Evolutionary conservation across 2,329 filamentous ascomycete species (phyloP).

Genomic region (Blumeriella jaapii): DNA sequence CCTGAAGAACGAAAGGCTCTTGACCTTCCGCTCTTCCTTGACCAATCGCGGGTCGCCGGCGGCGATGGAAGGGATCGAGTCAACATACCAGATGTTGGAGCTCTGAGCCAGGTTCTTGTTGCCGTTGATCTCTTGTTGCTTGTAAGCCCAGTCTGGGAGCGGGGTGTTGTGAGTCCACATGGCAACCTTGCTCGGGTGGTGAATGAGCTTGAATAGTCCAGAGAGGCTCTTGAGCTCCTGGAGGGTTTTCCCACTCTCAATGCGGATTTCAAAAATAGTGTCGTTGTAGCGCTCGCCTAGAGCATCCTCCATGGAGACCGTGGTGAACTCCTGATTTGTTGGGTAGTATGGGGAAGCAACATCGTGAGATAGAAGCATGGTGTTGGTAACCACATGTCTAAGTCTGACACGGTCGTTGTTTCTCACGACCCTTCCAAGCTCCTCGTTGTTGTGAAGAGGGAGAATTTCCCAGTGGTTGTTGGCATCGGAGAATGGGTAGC

Average conservation of each 20-base stretch:
- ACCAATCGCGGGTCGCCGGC: conserved; percentile 57
- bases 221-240: conserved; percentile 86
- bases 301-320: conserved; percentile 60
- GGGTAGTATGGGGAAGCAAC: conserved; percentile 93
- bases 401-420: conserved; percentile 82
- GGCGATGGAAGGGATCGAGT: conserved; percentile 75
- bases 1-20: conserved; percentile 73
- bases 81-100: conserved; percentile 90
- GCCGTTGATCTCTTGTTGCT: conserved; percentile 97
- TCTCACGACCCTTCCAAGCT: conserved; percentile 53
- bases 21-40: conserved; percentile 68
- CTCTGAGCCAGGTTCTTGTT: conserved; percentile 89
- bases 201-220: conserved; percentile 90
- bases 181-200: conserved; percentile 88
- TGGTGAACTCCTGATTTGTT: conserved; percentile 98
- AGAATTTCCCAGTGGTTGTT: conserved; percentile 98
- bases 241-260: conserved; percentile 71
- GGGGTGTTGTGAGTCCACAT: conserved; percentile 98
- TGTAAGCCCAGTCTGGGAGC: conserved; percentile 93
- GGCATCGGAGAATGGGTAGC: conserved; percentile 95
- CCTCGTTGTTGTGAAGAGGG: conserved; percentile 50
- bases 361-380: conserved; percentile 82
- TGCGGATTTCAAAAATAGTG: conserved; percentile 82
- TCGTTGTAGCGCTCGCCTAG: conserved; percentile 69
- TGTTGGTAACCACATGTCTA: conserved; percentile 76